A percentile compares a stretch with the other conserved stretches of the same genome.
Evolutionary conservation across 805 yeast genomes (phyloP).

Genomic region (Sugiyamaella lignohabitans): DNA sequence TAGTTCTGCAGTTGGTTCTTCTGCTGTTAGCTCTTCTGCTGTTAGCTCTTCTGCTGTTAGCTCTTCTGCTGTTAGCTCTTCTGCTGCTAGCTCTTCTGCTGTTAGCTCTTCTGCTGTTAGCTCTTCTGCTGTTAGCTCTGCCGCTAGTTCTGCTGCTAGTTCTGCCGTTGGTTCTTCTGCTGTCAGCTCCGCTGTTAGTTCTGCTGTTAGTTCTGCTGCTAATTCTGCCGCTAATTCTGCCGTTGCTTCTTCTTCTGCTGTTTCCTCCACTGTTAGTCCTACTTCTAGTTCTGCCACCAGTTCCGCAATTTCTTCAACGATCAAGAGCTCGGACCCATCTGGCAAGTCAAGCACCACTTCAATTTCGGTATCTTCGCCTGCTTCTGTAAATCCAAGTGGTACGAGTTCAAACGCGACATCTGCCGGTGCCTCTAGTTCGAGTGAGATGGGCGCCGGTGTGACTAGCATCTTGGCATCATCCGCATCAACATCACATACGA

Average conservation of each 20-base stretch:
- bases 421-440: not conserved
- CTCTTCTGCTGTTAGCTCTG: not conserved
- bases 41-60: not conserved
- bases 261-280: not conserved
- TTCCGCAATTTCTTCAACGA: not conserved
- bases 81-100: not conserved
- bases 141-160: not conserved
- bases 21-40: not conserved
- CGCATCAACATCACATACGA: not conserved
- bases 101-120: not conserved
- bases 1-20: not conserved
- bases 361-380: not conserved
- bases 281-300: not conserved
- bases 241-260: not conserved
- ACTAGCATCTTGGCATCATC: slow-evolving; percentile 1
- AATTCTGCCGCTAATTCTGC: not conserved
- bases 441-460: not conserved
- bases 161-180: not conserved
- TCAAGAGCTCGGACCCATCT: too few relatives aligned
- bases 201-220: not conserved
- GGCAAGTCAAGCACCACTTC: not conserved
- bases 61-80: not conserved
- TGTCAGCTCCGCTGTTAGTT: not conserved
- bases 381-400: not conserved
- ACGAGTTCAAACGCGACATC: not conserved